phyloP scores from a whole-genome alignment of 805 yeast species.

The Teunomyces tritomae region DNA sequence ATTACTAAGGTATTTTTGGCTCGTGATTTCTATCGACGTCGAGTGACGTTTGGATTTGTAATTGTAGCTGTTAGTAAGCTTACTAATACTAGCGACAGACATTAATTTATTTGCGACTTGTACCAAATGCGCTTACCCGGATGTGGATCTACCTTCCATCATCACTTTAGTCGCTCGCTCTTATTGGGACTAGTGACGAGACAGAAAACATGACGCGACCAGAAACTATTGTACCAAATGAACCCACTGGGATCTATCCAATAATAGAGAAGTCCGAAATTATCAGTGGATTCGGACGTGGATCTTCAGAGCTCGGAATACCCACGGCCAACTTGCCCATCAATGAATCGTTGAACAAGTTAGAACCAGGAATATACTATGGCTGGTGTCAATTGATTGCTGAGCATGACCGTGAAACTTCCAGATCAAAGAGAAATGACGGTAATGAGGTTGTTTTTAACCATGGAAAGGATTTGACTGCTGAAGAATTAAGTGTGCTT shows the following conservation, averaged over 20 bases:
- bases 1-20: not conserved
- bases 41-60: not conserved
- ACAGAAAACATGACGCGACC: slow-evolving; percentile 7
- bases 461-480: slow-evolving; percentile 53
- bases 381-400: slow-evolving; percentile 59
- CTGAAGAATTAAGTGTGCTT: slow-evolving; percentile 44
- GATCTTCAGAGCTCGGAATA: slow-evolving; percentile 87
- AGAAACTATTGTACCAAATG: slow-evolving; percentile 37
- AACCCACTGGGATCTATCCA: slow-evolving; percentile 37
- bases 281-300: slow-evolving; percentile 90
- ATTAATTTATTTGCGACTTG: not conserved
- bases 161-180: not conserved
- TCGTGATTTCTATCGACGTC: not conserved
- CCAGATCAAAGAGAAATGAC: slow-evolving; percentile 14
- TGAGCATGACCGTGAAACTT: slow-evolving; percentile 7
- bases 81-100: not conserved
- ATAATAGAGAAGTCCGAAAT: slow-evolving; percentile 45
- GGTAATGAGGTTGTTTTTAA: slow-evolving; percentile 45
- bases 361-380: slow-evolving; percentile 82
- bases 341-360: slow-evolving; percentile 38
- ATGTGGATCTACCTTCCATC: not conserved
- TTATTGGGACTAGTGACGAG: not conserved
- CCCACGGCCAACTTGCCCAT: slow-evolving; percentile 93
- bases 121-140: not conserved
- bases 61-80: not conserved